Percentiles rank a stretch among this genome's conserved stretches.
These are phyloP conservation scores for Penicillium bialowiezense DNA, from an alignment of 495 filamentous ascomycete species.

Conservation along the genomic window DNA sequence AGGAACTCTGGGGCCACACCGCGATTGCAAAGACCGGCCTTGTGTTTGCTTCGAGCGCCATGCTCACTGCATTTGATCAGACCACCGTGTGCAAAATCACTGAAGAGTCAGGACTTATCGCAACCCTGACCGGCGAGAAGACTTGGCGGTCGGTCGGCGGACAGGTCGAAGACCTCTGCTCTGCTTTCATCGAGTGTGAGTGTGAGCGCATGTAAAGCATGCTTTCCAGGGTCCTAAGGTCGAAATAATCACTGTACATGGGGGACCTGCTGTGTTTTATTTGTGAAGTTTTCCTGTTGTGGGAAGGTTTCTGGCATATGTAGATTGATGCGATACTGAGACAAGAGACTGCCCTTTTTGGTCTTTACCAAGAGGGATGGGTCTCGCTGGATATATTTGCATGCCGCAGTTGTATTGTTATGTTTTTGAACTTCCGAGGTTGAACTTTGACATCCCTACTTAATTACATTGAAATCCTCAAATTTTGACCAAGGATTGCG, in stretches of 20 bases:
- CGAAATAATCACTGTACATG: background rate
- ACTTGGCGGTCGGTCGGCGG: slow-evolving; percentile 10
- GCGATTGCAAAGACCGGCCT: slow-evolving; percentile 15
- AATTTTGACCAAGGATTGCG: no score
- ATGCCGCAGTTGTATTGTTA: no score
- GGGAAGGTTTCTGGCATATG: background rate
- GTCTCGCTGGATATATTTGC: no score
- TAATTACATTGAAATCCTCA: no score
- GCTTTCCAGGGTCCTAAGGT: background rate
- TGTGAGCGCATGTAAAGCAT: slow-evolving; percentile 15
- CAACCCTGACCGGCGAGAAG: slow-evolving; percentile 5
- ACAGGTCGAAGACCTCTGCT: slow-evolving; percentile 15
- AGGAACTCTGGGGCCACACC: slow-evolving; percentile 24
- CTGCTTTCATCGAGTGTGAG: slow-evolving; percentile 16
- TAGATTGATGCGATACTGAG: background rate
- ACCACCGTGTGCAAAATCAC: slow-evolving; percentile 19
- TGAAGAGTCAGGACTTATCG: slow-evolving; percentile 4
- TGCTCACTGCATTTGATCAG: slow-evolving; percentile 16
- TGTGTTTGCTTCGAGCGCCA: slow-evolving; percentile 24
- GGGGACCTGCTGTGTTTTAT: background rate
- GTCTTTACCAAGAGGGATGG: no score
- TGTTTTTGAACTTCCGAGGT: no score
- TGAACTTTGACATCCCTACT: no score
- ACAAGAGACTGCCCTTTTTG: background rate
- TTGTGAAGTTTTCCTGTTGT: background rate